Conservation (phyloP, 768 basidiomycete species). For the Austroboletus eburneus region DNA sequence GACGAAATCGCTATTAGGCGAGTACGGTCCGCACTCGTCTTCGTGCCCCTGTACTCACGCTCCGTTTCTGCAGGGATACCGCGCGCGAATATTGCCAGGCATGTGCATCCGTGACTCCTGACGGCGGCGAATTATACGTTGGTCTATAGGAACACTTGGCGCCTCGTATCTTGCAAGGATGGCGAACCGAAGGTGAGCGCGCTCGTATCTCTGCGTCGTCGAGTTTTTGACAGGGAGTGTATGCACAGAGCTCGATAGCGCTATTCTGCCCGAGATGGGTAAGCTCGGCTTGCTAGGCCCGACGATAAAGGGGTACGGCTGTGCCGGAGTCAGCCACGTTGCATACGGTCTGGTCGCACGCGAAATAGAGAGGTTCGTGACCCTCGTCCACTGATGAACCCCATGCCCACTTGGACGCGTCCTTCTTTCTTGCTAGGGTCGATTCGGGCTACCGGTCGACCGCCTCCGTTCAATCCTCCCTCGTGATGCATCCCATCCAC, state of each 20-base stretch:
- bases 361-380: slow-evolving; percentile 79
- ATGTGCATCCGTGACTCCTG: too few species aligned
- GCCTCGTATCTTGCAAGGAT: slow-evolving; percentile 86
- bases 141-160: slow-evolving; percentile 63
- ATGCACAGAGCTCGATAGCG: slow-evolving; percentile 66
- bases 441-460: slow-evolving; percentile 97
- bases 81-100: slow-evolving; percentile 79
- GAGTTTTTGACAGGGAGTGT: too few species aligned
- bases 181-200: slow-evolving; percentile 76
- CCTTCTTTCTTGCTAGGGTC: slow-evolving; percentile 48
- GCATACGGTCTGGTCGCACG: slow-evolving; percentile 93
- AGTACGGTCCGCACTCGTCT: slow-evolving; percentile 10
- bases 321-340: slow-evolving; percentile 87
- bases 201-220: too few species aligned
- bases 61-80: slow-evolving; percentile 54
- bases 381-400: background rate
- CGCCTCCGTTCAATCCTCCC: slow-evolving; percentile 91
- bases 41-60: slow-evolving; percentile 1
- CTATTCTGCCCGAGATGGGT: slow-evolving; percentile 88
- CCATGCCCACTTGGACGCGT: background rate
- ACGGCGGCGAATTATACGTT: too few species aligned
- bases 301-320: slow-evolving; percentile 91
- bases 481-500: slow-evolving; percentile 93
- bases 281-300: slow-evolving; percentile 85
- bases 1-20: slow-evolving; percentile 90